Base-by-base conservation (phyloP, 2,329 filamentous ascomycete species). In the Lojkania enalia region DNA sequence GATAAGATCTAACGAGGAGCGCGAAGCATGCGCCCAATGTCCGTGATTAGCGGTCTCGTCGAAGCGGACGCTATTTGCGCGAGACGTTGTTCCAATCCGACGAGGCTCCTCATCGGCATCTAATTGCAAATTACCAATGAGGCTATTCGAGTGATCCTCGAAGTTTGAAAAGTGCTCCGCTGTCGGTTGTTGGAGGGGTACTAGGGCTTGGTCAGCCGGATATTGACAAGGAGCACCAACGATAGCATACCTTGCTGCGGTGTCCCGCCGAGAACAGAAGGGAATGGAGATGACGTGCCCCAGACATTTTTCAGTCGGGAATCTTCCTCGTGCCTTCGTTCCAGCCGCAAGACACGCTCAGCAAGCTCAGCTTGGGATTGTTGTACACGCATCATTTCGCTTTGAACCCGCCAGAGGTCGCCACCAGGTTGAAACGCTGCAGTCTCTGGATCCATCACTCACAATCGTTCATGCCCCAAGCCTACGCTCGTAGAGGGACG, bases 41-140 rank as follows among this genome's bases (percentile, higher is more conserved):
- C 89, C 87, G 59, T 96, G 90, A 58, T 96, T 84, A 12, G 92
- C 91, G 63, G 90, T 96, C 67, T 97, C 92, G 64, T 97, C 94
- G 61, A 99, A 99, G 27, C 94, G 88, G 57, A 99, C 94, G 64
- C 94, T 97, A 67, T 97, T 97, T 36, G 94, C 92, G 58, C 94
- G 82, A 14, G 94, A 99, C 14, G 90, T 87, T 15, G 88, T 89
- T 42, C 94, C 89, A 52, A 92, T 83, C 27, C 90, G 84, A 45
- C 90, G 85, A 21, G 88, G 88, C 64, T 91, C 87, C 51, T 97
- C 90, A 51, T 96, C 91, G 4, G 86, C 81, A 53, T 96, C 92
- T 5, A 97, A 77, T 47, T 91, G 88, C 46, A 96, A 79, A 42
- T 87, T 89, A 39, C 85, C 86, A 37, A 95, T 80, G 47, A 94